phyloP scores from a whole-genome alignment of 177 flowering plant genomes.

The Telopea speciosissima region DNA sequence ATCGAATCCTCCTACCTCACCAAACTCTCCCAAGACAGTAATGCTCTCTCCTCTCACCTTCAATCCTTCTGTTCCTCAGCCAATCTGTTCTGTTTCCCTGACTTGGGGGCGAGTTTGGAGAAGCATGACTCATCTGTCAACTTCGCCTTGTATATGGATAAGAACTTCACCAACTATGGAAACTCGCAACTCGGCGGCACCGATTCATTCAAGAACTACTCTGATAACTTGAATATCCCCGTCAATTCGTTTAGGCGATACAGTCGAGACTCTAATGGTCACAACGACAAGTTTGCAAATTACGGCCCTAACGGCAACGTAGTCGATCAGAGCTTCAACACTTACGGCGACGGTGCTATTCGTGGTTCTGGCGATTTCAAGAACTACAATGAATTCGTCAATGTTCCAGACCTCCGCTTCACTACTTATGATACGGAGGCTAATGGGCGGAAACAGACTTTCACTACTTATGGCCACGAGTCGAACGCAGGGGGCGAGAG shows the following conservation, averaged over 20 bases:
- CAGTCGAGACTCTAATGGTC: constrained; percentile 50
- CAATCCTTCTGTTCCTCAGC: constrained; percentile 65
- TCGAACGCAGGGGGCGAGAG: constrained; percentile 55
- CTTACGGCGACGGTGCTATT: constrained; percentile 42
- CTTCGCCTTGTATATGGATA: constrained; percentile 41
- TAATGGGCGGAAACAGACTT: constrained; percentile 37
- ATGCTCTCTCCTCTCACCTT: constrained; percentile 36
- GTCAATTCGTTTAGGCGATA: constrained; percentile 49
- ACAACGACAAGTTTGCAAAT: constrained; percentile 43
- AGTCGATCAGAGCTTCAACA: constrained; percentile 41
- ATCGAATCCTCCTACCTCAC: constrained; percentile 31
- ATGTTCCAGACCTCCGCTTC: constrained; percentile 65
- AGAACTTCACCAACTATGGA: constrained; percentile 62
- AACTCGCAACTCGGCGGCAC: constrained; percentile 31
- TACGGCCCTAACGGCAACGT: constrained; percentile 60
- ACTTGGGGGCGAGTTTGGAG: constrained; percentile 14
- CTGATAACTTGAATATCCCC: constrained; percentile 43
- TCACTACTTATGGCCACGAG: constrained; percentile 42
- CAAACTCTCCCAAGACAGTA: constrained; percentile 31
- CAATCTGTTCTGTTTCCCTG: constrained; percentile 49
- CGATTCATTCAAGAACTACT: constrained; percentile 81
- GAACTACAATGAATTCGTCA: constrained; percentile 38
- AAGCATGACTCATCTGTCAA: constrained; percentile 24
- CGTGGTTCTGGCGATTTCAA: constrained; percentile 65
- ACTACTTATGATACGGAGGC: constrained; percentile 42